phyloP scores from a whole-genome alignment of 495 filamentous ascomycete genomes.

The Letharia columbiana region DNA sequence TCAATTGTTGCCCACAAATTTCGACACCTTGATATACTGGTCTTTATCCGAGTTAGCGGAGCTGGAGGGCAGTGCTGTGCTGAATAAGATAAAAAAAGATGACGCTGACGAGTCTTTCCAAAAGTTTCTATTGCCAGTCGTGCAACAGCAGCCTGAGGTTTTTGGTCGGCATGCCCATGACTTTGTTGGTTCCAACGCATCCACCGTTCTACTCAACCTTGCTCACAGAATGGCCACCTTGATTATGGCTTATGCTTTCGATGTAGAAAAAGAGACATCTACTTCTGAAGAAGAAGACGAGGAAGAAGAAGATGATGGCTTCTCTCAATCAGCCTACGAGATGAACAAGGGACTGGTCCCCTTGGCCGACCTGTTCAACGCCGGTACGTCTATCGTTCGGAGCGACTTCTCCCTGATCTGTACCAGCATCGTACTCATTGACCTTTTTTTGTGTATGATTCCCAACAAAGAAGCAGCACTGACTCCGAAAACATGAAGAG shows the following conservation, averaged over 20 bases:
- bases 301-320: constrained; percentile 48
- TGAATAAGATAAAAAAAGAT: constrained; percentile 67
- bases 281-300: constrained; percentile 42
- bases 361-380: constrained; percentile 81
- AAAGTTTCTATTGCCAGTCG: constrained; percentile 52
- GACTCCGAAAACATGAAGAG: constrained; percentile 35
- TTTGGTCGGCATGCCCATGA: constrained; percentile 46
- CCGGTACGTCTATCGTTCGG: constrained; percentile 19
- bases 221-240: constrained; percentile 74
- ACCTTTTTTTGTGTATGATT: background rate
- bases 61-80: constrained; percentile 68
- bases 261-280: constrained; percentile 49
- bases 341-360: constrained; percentile 79
- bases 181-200: constrained; percentile 37
- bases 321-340: constrained; percentile 61
- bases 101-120: constrained; percentile 62
- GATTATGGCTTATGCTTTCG: constrained; percentile 95
- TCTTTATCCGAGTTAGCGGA: constrained; percentile 56
- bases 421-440: background rate
- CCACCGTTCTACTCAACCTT: constrained; percentile 48
- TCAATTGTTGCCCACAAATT: constrained; percentile 63
- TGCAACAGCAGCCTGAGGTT: constrained; percentile 36
- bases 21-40: constrained; percentile 94
- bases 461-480: constrained; percentile 22
- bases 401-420: background rate